These are phyloP conservation scores for Hawksworthiomyces lignivorus DNA, from an alignment of 2,329 filamentous ascomycete species.

Conservation along the genomic window DNA sequence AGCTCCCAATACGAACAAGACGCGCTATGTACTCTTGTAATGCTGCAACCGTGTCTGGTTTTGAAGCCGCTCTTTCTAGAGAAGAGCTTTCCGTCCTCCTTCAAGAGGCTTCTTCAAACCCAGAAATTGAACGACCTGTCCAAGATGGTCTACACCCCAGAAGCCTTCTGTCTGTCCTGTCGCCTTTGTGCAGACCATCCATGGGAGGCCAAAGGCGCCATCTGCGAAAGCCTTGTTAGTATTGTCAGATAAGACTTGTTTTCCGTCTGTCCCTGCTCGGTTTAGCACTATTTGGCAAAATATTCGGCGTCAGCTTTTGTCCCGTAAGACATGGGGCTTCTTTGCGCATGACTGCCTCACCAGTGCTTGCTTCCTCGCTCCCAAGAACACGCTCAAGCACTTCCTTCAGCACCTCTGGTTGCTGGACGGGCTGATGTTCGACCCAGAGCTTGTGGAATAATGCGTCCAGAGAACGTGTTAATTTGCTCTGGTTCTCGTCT, in stretches of 20 bases:
- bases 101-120: conserved; percentile 20
- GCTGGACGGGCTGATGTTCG: conserved; percentile 20
- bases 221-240: conserved; percentile 28
- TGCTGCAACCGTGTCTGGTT: too few relatives aligned
- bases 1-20: too few relatives aligned
- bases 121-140: conserved; percentile 27
- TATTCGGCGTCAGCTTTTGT: too few relatives aligned
- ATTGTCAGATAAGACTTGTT: conserved; percentile 23
- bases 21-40: too few relatives aligned
- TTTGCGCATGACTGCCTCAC: too few relatives aligned
- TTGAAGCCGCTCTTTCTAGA: too few relatives aligned
- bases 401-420: conserved; percentile 20
- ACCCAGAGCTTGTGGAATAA: conserved; percentile 27
- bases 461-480: conserved; percentile 24
- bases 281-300: conserved; percentile 20
- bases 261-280: conserved; percentile 21
- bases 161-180: conserved; percentile 26
- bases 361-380: conserved; percentile 17
- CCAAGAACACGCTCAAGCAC: conserved; percentile 22
- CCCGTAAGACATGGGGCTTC: too few relatives aligned
- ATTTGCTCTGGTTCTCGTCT: conserved; percentile 13
- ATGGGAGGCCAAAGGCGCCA: conserved; percentile 32
- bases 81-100: conserved; percentile 26
- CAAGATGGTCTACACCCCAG: conserved; percentile 33
- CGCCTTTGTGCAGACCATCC: conserved; percentile 28